A percentile compares a stretch with the other conserved stretches of the same genome.
These are phyloP conservation scores for Solanum habrochaites DNA, from an alignment of 257 asterid genomes.

Conservation along the genomic window DNA sequence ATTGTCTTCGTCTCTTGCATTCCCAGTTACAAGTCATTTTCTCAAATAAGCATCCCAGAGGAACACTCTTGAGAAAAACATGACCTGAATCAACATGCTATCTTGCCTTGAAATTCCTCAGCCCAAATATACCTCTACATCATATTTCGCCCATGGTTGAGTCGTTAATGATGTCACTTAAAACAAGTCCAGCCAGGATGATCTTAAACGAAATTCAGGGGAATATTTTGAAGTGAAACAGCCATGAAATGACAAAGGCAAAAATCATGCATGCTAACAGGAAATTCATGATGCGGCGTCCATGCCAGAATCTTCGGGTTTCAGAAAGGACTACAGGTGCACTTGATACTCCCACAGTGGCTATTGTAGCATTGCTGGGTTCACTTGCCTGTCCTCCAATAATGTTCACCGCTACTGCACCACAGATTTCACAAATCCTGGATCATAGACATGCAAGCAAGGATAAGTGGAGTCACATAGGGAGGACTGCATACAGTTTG, in stretches of 20 bases:
- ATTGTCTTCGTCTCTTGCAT: not conserved
- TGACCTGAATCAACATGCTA: not conserved
- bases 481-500: not conserved
- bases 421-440: slow-evolving; percentile 46
- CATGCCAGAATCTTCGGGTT: slow-evolving; percentile 24
- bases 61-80: not conserved
- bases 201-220: slow-evolving; percentile 6
- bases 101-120: not conserved
- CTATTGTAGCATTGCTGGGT: not conserved
- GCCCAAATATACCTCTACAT: not conserved
- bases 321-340: slow-evolving; percentile 14
- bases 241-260: slow-evolving; percentile 46
- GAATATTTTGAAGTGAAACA: slow-evolving; percentile 33
- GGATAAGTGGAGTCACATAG: not conserved
- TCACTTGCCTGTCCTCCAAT: slow-evolving; percentile 27
- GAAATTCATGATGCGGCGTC: slow-evolving; percentile 36
- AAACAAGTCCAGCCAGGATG: not conserved
- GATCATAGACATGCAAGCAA: not conserved
- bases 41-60: not conserved
- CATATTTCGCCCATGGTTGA: not conserved
- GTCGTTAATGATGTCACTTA: not conserved
- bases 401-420: slow-evolving; percentile 26
- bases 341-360: not conserved
- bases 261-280: slow-evolving; percentile 41
- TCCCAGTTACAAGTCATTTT: not conserved